Conservation (phyloP, 192 early-diverging fungal genomes). For the Gryganskiella cystojenkinii region DNA sequence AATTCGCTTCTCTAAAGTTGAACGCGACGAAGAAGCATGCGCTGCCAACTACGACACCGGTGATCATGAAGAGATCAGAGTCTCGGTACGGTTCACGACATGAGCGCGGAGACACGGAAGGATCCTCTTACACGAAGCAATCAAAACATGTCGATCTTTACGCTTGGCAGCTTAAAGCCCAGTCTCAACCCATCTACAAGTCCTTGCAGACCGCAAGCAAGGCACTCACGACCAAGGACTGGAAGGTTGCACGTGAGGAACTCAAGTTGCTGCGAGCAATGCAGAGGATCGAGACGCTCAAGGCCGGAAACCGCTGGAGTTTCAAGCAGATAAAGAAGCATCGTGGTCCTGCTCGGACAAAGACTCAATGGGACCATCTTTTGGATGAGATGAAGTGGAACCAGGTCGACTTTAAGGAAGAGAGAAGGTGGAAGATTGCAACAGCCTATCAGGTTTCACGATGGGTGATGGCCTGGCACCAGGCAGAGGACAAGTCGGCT, state of each 20-base stretch:
- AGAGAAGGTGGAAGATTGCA: constrained; percentile 85
- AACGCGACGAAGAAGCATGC: constrained; percentile 37
- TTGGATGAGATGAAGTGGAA: constrained; percentile 89
- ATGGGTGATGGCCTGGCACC: constrained; percentile 82
- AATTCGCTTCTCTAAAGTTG: constrained; percentile 13
- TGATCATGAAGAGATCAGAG: constrained; percentile 39
- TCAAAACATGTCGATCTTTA: constrained; percentile 41
- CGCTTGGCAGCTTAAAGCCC: constrained; percentile 58
- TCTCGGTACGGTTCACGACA: constrained; percentile 33
- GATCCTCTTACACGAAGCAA: constrained; percentile 6
- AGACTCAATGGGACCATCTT: constrained; percentile 81
- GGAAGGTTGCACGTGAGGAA: constrained; percentile 86
- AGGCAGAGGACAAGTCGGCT: constrained; percentile 68
- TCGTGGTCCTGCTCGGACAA: constrained; percentile 60
- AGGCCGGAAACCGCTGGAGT: constrained; percentile 76
- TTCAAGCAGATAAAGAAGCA: constrained; percentile 79
- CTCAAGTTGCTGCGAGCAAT: constrained; percentile 71
- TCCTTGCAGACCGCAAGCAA: constrained; percentile 73
- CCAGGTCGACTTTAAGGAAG: constrained; percentile 83
- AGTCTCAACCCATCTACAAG: constrained; percentile 66
- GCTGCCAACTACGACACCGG: constrained; percentile 37
- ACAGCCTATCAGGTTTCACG: constrained; percentile 71
- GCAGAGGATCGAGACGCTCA: constrained; percentile 75
- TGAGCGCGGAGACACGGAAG: constrained; percentile 16
- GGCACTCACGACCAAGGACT: constrained; percentile 76